Evolutionary conservation across 139 green algal genomes (phyloP), one percentile per base, ranked within the genome.

Genomic region (Coccomyxa sp.): DNA sequence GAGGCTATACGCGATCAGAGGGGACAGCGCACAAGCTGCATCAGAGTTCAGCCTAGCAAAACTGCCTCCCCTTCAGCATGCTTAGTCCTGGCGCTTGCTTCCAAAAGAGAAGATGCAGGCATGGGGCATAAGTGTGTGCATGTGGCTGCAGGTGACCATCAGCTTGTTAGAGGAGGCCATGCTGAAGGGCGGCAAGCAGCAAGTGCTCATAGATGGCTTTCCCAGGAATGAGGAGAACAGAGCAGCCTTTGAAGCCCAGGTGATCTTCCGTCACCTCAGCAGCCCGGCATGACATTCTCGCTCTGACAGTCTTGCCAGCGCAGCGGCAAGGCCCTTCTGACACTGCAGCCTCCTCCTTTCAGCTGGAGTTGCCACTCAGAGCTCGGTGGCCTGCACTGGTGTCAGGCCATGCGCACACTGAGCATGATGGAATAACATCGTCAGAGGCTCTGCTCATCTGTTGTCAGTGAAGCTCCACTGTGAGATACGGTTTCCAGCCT

Each of bases 171-270:
- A 97, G 68, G 79, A 92, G 34, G 95, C 95, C 38, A 98, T 98
- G 93, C 75, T 81, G 18, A 83, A 85, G 0, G 92, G 85, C 68
- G 85, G 84, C 29, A 90, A 90, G 58, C 84, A 82, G 39, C 86
- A 87, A 73, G 94, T 98, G 74, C 82, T 98, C 2, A 97, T 98
- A 38, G 95, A 98, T 75, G 95, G 95, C 41, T 98, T 98, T 75
- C 95, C 95, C 2, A 83, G 95, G 34, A 98, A 98, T 79, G 85
- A 91, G 39, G 95, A 98, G 82, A 98, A 98, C 87, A 83, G 94
- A 4, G 86, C 90, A 5, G 85, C 90, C 6, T 98, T 97, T 85
- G 88, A 96, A 55, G 84, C 55, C 29, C 74, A 76, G 82, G 78
- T 83, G 18, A 39, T 40, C 44, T 16, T n/a, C n/a, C n/a, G n/a